Base-by-base conservation (phyloP, 371 early-diverging fungal genomes). In the Mortierella sp. region DNA sequence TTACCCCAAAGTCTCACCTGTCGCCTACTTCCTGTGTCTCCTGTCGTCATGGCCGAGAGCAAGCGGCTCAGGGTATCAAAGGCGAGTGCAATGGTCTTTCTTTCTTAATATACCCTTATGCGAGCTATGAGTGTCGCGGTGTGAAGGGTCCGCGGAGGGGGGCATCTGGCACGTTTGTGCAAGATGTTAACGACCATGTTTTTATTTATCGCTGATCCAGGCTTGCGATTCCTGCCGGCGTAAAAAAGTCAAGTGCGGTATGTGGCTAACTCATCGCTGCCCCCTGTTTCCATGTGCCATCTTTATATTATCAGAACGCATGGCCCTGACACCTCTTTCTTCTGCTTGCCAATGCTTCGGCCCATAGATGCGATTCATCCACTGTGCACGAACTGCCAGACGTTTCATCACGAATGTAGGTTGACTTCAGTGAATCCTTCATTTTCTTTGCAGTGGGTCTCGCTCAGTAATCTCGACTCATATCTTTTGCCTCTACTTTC, bases 51-150 rank as follows among this genome's bases (percentile, higher is more conserved):
- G 84, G 78, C 56, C 79, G 90, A 57, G 67, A 89, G 37, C 83
- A 88, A 78, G 67, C 85, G 76, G 69, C 89, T 70, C 85, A 87
- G 75, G 81, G 86, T 41, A 50, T 90, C 32, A 56, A 89, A 32
- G 87, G 87, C 32, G 82, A 83, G 26, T 3, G 6, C 6, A 8
- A 47, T 44, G 17, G n/a, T 59, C 23, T 37, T 49, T 39, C 26
- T n/a, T 17, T 34, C 41, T n/a, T 19, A 0, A 44, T 6, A n/a
- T n/a, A n/a, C n/a, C n/a, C n/a, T n/a, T n/a, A n/a, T n/a, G n/a
- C n/a, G n/a, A n/a, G n/a, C n/a, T n/a, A n/a, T n/a, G n/a, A n/a
- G n/a, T n/a, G n/a, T n/a, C n/a, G n/a, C n/a, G n/a, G n/a, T n/a
- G n/a, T n/a, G n/a, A n/a, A n/a, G n/a, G n/a, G n/a, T n/a, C n/a